A percentile compares a stretch with the other conserved stretches of the same genome.
These are phyloP conservation scores for Ophiostoma ulmi DNA, from an alignment of 2,329 filamentous ascomycete species.

Conservation along the genomic window DNA sequence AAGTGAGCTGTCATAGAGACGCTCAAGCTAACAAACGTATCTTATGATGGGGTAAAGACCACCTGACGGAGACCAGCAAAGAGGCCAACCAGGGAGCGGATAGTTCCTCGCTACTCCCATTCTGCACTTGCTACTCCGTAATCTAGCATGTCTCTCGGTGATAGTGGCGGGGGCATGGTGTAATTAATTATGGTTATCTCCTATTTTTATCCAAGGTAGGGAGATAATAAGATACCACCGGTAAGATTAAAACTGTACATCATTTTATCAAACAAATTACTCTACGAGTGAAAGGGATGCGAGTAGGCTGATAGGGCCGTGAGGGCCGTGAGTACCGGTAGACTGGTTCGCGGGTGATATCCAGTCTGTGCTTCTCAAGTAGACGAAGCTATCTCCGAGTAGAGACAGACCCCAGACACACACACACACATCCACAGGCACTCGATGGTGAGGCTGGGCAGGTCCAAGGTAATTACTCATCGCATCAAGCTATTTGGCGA, in stretches of 20 bases:
- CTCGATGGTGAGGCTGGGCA: too few species aligned
- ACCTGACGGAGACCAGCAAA: too few species aligned
- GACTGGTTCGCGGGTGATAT: slow-evolving; percentile 13
- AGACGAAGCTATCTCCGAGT: neutral
- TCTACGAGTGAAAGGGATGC: neutral
- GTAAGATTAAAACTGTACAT: too few species aligned
- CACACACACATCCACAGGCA: neutral
- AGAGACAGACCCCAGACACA: neutral
- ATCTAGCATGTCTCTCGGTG: neutral
- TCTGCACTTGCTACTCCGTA: neutral
- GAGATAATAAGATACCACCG: too few species aligned
- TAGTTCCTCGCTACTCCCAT: neutral
- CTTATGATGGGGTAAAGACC: too few species aligned
- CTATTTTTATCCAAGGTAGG: too few species aligned
- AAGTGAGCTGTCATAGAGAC: too few species aligned
- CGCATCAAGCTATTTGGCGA: too few species aligned
- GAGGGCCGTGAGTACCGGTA: slow-evolving; percentile 14
- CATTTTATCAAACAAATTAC: too few species aligned
- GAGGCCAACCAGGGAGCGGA: slow-evolving; percentile 8
- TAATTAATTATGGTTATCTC: neutral
- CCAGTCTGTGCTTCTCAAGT: neutral
- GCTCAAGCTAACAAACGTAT: too few species aligned
- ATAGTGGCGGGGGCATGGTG: neutral
- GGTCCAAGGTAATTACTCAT: too few species aligned
- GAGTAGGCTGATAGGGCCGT: slow-evolving; percentile 2